A percentile compares a stretch with the other conserved stretches of the same genome.
phyloP scores from a whole-genome alignment of 1,284 basidiomycete genomes.

The Pyrrhoderma lamaoense region DNA sequence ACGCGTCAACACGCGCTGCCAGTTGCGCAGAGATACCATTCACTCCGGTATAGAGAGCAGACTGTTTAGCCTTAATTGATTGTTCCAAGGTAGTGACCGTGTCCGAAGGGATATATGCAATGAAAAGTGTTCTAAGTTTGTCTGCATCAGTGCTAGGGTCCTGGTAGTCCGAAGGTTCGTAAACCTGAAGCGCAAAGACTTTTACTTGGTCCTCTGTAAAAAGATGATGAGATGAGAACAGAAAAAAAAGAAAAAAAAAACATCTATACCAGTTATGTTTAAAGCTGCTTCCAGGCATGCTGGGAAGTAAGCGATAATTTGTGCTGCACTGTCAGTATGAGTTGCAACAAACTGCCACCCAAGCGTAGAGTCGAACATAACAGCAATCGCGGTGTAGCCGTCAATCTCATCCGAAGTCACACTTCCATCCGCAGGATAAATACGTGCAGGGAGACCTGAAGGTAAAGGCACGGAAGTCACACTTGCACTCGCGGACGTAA shows the following conservation, averaged over 20 bases:
- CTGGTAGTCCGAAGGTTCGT: slow-evolving; percentile 45
- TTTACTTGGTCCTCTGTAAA: slow-evolving; percentile 35
- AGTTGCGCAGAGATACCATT: slow-evolving; percentile 32
- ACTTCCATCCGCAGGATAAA: slow-evolving; percentile 40
- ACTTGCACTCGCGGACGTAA: slow-evolving; percentile 24
- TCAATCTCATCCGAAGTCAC: slow-evolving; percentile 26
- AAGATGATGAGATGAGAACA: background rate
- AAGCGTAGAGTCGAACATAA: slow-evolving; percentile 50
- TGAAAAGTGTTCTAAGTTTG: slow-evolving; percentile 51
- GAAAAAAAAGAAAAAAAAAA: slow-evolving; percentile 19
- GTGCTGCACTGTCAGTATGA: slow-evolving; percentile 37
- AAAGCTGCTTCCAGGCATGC: slow-evolving; percentile 44
- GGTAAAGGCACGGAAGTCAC: slow-evolving; percentile 40
- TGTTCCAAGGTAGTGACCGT: slow-evolving; percentile 45
- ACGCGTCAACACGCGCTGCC: slow-evolving; percentile 53
- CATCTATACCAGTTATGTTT: slow-evolving; percentile 37
- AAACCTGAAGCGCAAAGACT: slow-evolving; percentile 54
- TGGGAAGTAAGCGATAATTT: slow-evolving; percentile 59
- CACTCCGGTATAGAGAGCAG: slow-evolving; percentile 52
- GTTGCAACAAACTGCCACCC: slow-evolving; percentile 59
- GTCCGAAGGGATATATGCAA: slow-evolving; percentile 48
- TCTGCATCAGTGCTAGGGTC: slow-evolving; percentile 34
- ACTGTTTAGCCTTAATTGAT: slow-evolving; percentile 47
- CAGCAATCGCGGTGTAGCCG: slow-evolving; percentile 42
- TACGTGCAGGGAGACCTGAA: slow-evolving; percentile 47